Conservation (phyloP, 2,329 filamentous ascomycete genomes). For the Colletotrichum orbiculare region DNA sequence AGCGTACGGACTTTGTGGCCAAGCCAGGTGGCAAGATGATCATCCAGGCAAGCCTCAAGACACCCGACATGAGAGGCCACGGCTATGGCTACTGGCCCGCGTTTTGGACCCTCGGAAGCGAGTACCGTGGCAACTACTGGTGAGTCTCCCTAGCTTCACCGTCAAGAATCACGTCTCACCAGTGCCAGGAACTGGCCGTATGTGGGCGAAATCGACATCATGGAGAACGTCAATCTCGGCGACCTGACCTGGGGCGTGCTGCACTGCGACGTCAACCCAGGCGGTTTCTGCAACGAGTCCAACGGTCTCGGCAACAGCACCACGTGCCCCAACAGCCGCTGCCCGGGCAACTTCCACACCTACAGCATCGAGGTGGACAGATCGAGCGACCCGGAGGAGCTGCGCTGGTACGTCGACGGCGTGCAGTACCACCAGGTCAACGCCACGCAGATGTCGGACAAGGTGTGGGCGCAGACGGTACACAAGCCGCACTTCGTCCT, state of each 20-base stretch:
- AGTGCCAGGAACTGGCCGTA: constrained; percentile 51
- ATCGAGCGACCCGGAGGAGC: constrained; percentile 41
- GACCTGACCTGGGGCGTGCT: constrained; percentile 47
- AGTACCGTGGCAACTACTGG: constrained; percentile 49
- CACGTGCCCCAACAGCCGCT: constrained; percentile 32
- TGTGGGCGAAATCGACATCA: constrained; percentile 56
- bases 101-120: constrained; percentile 56
- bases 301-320: constrained; percentile 43
- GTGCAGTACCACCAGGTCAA: not conserved
- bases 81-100: constrained; percentile 56
- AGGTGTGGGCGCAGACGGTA: not conserved
- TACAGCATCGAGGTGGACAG: constrained; percentile 47
- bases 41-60: constrained; percentile 50
- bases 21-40: constrained; percentile 46
- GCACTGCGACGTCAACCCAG: constrained; percentile 53
- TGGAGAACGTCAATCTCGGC: constrained; percentile 54
- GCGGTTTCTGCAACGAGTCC: constrained; percentile 55
- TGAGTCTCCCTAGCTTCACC: rapidly evolving
- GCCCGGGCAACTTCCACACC: constrained; percentile 45
- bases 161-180: not conserved
- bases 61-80: constrained; percentile 40
- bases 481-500: not conserved
- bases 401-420: constrained; percentile 50
- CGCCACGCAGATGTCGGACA: not conserved
- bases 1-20: constrained; percentile 47